Evolutionary conservation across 257 asterid species (phyloP), one percentile per base, ranked within the genome.

Genomic region (Dorcoceras hygrometricum): DNA sequence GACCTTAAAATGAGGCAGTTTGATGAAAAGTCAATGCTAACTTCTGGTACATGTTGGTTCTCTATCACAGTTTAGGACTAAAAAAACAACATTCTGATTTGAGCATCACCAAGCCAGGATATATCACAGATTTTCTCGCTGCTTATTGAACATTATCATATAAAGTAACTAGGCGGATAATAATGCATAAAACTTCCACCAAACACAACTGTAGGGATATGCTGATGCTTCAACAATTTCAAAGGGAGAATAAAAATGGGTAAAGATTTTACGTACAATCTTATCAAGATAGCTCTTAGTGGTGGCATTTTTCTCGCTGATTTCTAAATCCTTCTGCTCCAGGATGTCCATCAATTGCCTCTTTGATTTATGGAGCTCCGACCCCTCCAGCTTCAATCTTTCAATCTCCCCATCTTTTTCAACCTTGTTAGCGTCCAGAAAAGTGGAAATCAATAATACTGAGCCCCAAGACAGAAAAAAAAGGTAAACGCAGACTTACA

Each of bases 231-330:
- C 14, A 36, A 34, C 25, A 58, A 27, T 29, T 6, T 16, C 9
- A 8, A 57, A 34, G 4, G 10, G 34, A 28, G 24, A 65, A 23
- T 9, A 31, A n/a, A 3, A 51, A 28, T 62, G 63, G 29, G 18
- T 31, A 26, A 23, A 10, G 23, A 25, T 27, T n/a, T 43, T 2
- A 58, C 88, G 7, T 82, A 93, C 93, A 82, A 90, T 88, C 83
- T 94, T 94, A 59, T 94, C 99, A n/a, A 88, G 90, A 74, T 88
- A 90, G 76, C 86, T 81, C 82, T 90, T 86, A 65, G 85, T 79
- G 27, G 88, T 85, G 26, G 90, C 81, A 76, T 80, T 88, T 76
- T 86, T 94, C 93, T 94, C 97, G 62, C 85, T 74, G 73, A 88
- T 78, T 73, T 90, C 95, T 73, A 74, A 61, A 57, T 94, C 97